phyloP scores from a whole-genome alignment of 805 yeast genomes.

The Metschnikowia reukaufii region DNA sequence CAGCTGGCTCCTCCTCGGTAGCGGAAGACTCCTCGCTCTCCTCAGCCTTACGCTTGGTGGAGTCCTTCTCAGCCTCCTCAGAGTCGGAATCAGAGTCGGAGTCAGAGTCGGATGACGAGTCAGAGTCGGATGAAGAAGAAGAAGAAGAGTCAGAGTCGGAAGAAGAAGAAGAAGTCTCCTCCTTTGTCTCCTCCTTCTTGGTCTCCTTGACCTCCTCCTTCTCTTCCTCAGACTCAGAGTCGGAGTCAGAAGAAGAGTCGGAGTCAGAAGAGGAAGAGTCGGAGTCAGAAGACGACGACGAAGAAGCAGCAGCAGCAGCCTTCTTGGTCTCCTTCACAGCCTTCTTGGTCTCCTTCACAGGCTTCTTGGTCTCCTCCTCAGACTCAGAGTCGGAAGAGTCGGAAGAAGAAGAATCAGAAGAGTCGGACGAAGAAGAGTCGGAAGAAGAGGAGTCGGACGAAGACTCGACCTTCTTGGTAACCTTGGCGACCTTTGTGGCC shows the following conservation, averaged over 20 bases:
- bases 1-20: conserved; percentile 31
- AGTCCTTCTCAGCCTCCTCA: conserved; percentile 31
- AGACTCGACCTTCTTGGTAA: conserved; percentile 10
- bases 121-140: conserved; percentile 31
- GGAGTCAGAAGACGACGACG: conserved; percentile 29
- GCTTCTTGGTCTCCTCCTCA: conserved; percentile 26
- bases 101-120: conserved; percentile 26
- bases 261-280: conserved; percentile 32
- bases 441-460: conserved; percentile 10
- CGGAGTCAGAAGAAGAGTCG: conserved; percentile 33
- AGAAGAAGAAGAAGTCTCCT: conserved; percentile 12
- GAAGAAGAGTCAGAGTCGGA: conserved; percentile 16
- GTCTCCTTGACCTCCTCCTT: conserved; percentile 20
- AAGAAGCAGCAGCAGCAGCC: conserved; percentile 17
- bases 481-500: conserved; percentile 14
- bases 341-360: conserved; percentile 9
- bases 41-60: conserved; percentile 30
- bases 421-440: conserved; percentile 21
- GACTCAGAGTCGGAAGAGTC: conserved; percentile 23
- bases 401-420: conserved; percentile 19
- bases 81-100: conserved; percentile 38
- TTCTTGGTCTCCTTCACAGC: too few species aligned
- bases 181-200: conserved; percentile 27
- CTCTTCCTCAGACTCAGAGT: conserved; percentile 29
- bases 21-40: conserved; percentile 22